Percentiles rank a stretch among this genome's conserved stretches.
Evolutionary conservation across 2,329 filamentous ascomycete genomes (phyloP).

Genomic region (Aspergillus sp.): DNA sequence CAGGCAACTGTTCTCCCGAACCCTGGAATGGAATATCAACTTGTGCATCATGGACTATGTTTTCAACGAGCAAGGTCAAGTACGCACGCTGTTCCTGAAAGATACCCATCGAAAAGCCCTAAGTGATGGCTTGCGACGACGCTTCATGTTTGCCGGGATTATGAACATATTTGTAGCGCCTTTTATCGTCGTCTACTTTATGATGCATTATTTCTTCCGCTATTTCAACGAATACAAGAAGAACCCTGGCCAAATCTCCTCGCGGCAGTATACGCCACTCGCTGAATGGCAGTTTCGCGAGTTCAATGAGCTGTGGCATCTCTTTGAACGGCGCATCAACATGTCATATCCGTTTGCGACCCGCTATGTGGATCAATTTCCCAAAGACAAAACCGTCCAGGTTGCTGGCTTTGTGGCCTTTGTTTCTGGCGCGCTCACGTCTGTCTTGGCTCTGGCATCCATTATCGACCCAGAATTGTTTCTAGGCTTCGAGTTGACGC

Average conservation of each 20-base stretch:
- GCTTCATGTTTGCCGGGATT: constrained; percentile 81
- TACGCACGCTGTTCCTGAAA: constrained; percentile 83
- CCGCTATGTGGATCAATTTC: constrained; percentile 93
- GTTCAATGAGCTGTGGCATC: constrained; percentile 93
- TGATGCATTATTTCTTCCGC: constrained; percentile 89
- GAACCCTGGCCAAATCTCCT: constrained; percentile 84
- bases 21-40: constrained; percentile 88
- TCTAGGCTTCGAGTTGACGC: constrained; percentile 87
- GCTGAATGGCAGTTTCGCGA: constrained; percentile 98
- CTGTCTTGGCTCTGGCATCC: constrained; percentile 81
- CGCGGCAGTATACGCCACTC: constrained; percentile 86
- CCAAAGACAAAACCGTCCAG: constrained; percentile 90
- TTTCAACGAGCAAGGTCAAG: constrained; percentile 86
- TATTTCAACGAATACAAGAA: constrained; percentile 98
- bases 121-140: constrained; percentile 74
- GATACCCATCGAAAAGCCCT: constrained; percentile 78
- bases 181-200: constrained; percentile 81
- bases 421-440: constrained; percentile 81
- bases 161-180: constrained; percentile 87
- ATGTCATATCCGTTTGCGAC: constrained; percentile 95
- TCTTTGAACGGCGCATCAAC: constrained; percentile 86
- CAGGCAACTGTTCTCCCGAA: constrained; percentile 83
- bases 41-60: constrained; percentile 91
- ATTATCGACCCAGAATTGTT: constrained; percentile 91
- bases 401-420: constrained; percentile 84